phyloP scores from a whole-genome alignment of 225 moss, liverwort and hornwort genomes.

The Pseudoscleropodium purum region DNA sequence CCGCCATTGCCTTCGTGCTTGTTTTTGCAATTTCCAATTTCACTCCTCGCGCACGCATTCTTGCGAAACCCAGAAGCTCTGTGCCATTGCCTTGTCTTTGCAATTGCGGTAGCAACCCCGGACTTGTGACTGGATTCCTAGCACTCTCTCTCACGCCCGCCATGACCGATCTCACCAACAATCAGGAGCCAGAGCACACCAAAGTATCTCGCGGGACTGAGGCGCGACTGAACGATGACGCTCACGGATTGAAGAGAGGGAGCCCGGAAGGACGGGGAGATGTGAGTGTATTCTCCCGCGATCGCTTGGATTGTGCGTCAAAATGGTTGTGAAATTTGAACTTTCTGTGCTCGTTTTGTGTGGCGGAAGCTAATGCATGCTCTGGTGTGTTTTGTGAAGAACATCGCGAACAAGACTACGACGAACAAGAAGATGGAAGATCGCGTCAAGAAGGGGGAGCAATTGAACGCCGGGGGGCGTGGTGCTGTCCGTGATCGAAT shows the following conservation, averaged over 20 bases:
- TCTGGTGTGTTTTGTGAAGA: no score
- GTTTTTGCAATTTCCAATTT: no score
- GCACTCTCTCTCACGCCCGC: background rate
- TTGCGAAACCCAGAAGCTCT: no score
- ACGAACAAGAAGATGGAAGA: no score
- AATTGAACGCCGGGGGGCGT: no score
- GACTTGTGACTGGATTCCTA: background rate
- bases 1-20: no score
- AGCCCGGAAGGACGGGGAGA: background rate
- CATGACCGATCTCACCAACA: background rate
- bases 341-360: no score
- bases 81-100: background rate
- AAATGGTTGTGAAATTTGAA: background rate
- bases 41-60: no score
- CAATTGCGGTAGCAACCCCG: no score
- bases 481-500: background rate
- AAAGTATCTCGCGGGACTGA: background rate
- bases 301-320: background rate
- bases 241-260: background rate
- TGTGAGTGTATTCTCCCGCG: background rate
- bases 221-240: background rate
- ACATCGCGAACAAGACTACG: no score
- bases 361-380: no score
- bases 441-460: background rate
- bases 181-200: background rate